Conservation (phyloP, 2,329 filamentous ascomycete species). For the Cladosporium phlei region DNA sequence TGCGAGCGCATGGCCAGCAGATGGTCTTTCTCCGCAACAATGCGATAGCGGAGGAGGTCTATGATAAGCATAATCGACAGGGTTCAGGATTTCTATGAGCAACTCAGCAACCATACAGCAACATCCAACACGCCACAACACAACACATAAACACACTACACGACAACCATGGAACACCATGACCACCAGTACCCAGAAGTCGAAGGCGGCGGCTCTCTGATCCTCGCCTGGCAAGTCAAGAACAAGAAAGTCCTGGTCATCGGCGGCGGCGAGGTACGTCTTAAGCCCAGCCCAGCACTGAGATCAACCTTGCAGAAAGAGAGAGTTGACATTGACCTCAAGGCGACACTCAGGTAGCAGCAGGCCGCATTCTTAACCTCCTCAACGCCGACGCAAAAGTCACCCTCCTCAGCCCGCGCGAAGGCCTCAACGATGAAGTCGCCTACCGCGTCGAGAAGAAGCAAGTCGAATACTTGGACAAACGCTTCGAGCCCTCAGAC, state of each 20-base stretch:
- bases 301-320: not conserved
- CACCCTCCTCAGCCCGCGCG: conserved; percentile 73
- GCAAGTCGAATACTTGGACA: conserved; percentile 75
- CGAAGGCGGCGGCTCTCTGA: conserved; percentile 85
- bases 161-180: conserved; percentile 7
- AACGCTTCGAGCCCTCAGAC: conserved; percentile 79
- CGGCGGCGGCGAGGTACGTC: conserved; percentile 82
- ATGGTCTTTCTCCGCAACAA: not conserved
- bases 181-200: conserved; percentile 66
- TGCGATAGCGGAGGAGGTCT: too few species aligned
- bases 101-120: not conserved
- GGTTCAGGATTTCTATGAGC: not conserved
- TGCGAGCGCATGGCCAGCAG: too few species aligned
- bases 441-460: conserved; percentile 69
- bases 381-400: conserved; percentile 93
- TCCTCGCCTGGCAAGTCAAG: conserved; percentile 92
- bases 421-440: conserved; percentile 84
- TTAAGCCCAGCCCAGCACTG: not conserved
- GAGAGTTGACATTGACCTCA: conserved; percentile 22
- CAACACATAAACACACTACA: not conserved
- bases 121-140: not conserved
- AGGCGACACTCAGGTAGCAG: conserved; percentile 69
- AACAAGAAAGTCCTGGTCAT: conserved; percentile 87
- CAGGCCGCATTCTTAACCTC: conserved; percentile 86
- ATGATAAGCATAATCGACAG: conserved; percentile 10